phyloP scores from a whole-genome alignment of 352 stramenopile genomes.

The Phytophthora lateralis region DNA sequence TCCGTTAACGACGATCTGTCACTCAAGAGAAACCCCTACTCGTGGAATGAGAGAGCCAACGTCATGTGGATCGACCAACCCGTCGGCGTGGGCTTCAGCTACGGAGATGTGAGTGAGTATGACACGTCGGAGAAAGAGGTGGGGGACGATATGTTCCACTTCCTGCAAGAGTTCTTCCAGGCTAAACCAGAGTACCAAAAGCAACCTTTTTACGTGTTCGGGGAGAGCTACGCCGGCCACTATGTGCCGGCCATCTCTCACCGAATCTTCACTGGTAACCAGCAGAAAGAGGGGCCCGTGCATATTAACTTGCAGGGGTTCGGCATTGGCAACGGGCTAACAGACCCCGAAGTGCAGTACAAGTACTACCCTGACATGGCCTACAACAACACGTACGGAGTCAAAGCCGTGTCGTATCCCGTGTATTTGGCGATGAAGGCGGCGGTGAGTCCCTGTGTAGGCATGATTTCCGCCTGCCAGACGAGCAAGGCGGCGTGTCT shows the following conservation, averaged over 20 bases:
- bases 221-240: slow-evolving; percentile 94
- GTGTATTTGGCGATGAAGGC: slow-evolving; percentile 76
- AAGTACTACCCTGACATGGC: slow-evolving; percentile 87
- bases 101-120: slow-evolving; percentile 86
- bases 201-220: slow-evolving; percentile 93
- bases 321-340: slow-evolving; percentile 97
- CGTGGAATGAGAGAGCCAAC: slow-evolving; percentile 94
- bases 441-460: slow-evolving; percentile 60
- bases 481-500: slow-evolving; percentile 73
- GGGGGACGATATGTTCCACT: slow-evolving; percentile 95
- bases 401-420: slow-evolving; percentile 68
- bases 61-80: slow-evolving; percentile 98
- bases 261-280: slow-evolving; percentile 78
- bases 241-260: slow-evolving; percentile 91
- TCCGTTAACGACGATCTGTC: slow-evolving; percentile 90
- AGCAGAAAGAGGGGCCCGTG: slow-evolving; percentile 48
- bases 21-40: slow-evolving; percentile 89
- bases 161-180: slow-evolving; percentile 94
- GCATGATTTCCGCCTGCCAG: slow-evolving; percentile 91
- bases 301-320: slow-evolving; percentile 94
- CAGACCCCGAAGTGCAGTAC: slow-evolving; percentile 92
- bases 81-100: slow-evolving; percentile 94
- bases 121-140: slow-evolving; percentile 94
- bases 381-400: slow-evolving; percentile 90
- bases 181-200: slow-evolving; percentile 91